Conservation (phyloP, 306 rosid genomes). For the Prunus armeniaca region DNA sequence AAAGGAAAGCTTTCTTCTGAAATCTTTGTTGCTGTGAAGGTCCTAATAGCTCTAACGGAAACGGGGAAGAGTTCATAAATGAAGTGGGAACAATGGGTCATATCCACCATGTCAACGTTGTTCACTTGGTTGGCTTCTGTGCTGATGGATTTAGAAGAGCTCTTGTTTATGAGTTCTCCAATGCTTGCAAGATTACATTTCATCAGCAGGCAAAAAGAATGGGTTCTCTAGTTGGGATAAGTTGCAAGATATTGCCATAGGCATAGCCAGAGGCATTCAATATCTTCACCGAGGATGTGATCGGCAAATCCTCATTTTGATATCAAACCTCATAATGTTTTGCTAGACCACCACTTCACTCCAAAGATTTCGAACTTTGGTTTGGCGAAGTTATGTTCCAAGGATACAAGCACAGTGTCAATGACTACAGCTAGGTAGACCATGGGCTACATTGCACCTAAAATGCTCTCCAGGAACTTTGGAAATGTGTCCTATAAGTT, state of each 20-base stretch:
- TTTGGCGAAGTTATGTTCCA: conserved; percentile 37
- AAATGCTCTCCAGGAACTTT: conserved; percentile 35
- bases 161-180: conserved; percentile 34
- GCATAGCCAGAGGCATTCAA: conserved; percentile 37
- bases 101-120: conserved; percentile 38
- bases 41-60: not conserved
- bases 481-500: conserved; percentile 24
- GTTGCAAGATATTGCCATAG: conserved; percentile 31
- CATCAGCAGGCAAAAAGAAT: not conserved
- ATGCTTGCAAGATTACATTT: conserved; percentile 22
- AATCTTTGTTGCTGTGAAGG: not conserved
- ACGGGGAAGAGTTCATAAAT: not conserved
- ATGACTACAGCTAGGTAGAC: conserved; percentile 36
- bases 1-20: too few species aligned
- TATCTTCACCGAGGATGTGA: conserved; percentile 36
- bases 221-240: conserved; percentile 24
- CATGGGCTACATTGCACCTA: conserved; percentile 36
- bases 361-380: conserved; percentile 41
- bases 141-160: conserved; percentile 35
- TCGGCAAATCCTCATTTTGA: conserved; percentile 37
- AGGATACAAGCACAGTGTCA: conserved; percentile 32
- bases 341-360: conserved; percentile 24
- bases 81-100: conserved; percentile 20
- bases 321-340: conserved; percentile 35
- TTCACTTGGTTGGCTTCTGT: conserved; percentile 38